Conservation (phyloP, 441 rosid species). For the Kokia cookei region DNA sequence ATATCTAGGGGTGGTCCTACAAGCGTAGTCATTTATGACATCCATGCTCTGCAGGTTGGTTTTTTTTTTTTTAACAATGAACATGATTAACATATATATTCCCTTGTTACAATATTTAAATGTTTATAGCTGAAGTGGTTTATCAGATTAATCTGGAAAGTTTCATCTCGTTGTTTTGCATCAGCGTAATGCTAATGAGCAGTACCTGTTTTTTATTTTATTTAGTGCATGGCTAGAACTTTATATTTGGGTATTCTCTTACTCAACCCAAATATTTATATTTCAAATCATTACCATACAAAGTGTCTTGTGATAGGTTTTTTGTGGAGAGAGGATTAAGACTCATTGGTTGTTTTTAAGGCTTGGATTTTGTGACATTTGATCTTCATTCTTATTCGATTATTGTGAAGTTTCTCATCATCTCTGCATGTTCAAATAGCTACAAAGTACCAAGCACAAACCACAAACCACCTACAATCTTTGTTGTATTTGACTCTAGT, state of each 20-base stretch:
- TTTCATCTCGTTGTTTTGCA: neutral
- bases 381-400: no score
- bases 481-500: no score
- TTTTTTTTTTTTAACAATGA: neutral
- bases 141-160: neutral
- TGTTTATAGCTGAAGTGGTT: neutral
- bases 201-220: neutral
- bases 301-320: neutral
- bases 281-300: neutral
- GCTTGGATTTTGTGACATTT: no score
- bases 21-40: conserved; percentile 89
- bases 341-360: neutral
- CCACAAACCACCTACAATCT: no score
- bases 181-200: neutral
- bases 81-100: neutral
- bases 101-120: neutral
- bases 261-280: neutral
- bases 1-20: conserved; percentile 97
- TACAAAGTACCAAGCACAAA: no score
- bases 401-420: no score
- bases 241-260: neutral
- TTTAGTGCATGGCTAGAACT: neutral
- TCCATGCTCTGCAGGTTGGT: conserved; percentile 88
- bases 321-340: neutral
- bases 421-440: no score